Conservation (phyloP, 2,329 filamentous ascomycete species). For the Diplodia intermedia region DNA sequence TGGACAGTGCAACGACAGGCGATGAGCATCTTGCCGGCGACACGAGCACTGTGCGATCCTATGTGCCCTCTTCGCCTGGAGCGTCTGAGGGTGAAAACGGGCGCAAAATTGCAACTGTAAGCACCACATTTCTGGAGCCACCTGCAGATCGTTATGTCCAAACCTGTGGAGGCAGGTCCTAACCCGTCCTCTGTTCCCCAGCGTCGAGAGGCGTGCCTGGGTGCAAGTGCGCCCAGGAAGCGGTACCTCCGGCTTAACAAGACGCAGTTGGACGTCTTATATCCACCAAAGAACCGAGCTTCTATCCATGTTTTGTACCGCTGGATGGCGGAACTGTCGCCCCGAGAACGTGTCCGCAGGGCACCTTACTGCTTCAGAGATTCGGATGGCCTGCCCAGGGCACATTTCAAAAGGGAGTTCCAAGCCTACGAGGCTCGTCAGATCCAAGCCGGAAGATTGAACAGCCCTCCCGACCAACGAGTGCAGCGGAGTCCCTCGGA, state of each 20-base stretch:
- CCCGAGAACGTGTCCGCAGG: background rate
- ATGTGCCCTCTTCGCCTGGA: background rate
- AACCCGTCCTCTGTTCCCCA: background rate
- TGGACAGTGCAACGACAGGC: background rate
- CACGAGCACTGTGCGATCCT: background rate
- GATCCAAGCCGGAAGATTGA: background rate
- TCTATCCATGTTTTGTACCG: background rate
- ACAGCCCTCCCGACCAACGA: no score
- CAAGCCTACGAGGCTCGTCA: background rate
- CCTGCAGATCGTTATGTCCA: background rate
- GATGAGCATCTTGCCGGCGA: background rate
- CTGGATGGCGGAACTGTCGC: background rate
- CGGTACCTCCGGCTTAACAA: background rate
- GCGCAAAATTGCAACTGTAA: background rate
- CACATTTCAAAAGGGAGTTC: background rate
- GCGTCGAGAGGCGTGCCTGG: background rate
- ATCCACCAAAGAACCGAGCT: background rate
- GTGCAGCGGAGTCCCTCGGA: background rate
- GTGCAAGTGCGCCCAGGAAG: background rate
- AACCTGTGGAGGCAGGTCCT: background rate
- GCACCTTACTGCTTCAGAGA: conserved; percentile 15
- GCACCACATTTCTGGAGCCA: no score
- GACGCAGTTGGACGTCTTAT: background rate
- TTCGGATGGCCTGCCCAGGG: background rate
- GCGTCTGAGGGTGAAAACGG: background rate